phyloP scores from a whole-genome alignment of 169 alveolate genomes.

The Babesia bigemina region DNA sequence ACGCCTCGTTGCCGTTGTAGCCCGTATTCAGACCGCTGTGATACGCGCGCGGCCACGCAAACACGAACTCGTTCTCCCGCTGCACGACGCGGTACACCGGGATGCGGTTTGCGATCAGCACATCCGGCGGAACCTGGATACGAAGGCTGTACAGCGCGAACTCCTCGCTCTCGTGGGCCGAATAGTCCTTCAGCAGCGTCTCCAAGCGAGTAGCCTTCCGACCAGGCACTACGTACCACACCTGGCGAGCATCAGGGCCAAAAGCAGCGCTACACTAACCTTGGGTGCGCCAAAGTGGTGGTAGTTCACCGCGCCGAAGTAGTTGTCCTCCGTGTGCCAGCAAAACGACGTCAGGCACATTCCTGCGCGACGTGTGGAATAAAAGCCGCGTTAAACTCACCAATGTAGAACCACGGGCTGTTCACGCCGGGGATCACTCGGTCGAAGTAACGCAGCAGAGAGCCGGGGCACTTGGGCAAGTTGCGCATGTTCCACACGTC shows the following conservation, averaged over 20 bases:
- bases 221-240: conserved; percentile 92
- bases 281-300: conserved; percentile 93
- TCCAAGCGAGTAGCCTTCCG: conserved; percentile 84
- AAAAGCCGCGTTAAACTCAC: conserved; percentile 1
- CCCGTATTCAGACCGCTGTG: conserved; percentile 94
- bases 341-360: conserved; percentile 91
- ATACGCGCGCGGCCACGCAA: conserved; percentile 89
- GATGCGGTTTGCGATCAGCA: conserved; percentile 81
- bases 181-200: conserved; percentile 73
- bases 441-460: conserved; percentile 75
- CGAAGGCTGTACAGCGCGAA: conserved; percentile 78
- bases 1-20: conserved; percentile 94
- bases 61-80: conserved; percentile 87
- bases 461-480: conserved; percentile 76
- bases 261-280: conserved; percentile 37
- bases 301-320: conserved; percentile 90
- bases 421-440: conserved; percentile 89
- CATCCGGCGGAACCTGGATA: conserved; percentile 86
- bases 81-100: conserved; percentile 85
- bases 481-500: conserved; percentile 80
- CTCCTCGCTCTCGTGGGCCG: conserved; percentile 67
- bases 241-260: background rate
- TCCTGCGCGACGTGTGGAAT: conserved; percentile 70
- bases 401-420: conserved; percentile 88
- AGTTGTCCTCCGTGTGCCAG: conserved; percentile 96